phyloP scores from a whole-genome alignment of 805 yeast genomes.

The Candida sithepensis region DNA sequence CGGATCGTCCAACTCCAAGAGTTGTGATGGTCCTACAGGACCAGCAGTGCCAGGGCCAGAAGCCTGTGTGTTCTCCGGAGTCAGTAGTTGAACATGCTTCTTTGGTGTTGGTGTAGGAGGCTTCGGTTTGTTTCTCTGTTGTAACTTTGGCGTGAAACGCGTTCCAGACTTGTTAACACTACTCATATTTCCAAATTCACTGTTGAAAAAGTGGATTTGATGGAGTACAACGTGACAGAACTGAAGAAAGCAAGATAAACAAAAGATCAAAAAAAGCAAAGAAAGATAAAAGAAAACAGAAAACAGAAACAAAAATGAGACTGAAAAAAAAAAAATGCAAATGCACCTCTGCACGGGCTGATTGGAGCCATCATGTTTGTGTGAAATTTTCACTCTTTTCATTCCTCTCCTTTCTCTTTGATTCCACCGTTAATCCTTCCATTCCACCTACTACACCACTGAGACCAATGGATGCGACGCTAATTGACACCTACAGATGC shows the following conservation, averaged over 20 bases:
- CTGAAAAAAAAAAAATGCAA: too few relatives aligned
- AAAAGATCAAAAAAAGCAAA: background rate
- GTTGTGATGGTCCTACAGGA: background rate
- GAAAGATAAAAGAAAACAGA: background rate
- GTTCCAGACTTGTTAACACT: conserved; percentile 48
- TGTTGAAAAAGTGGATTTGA: background rate
- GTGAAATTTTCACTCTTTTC: too few relatives aligned
- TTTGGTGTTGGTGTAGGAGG: background rate
- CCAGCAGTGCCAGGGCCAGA: too few relatives aligned
- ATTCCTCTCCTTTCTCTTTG: too few relatives aligned
- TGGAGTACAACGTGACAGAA: background rate
- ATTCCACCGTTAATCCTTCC: too few relatives aligned
- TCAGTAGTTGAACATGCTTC: background rate
- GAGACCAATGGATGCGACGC: conserved; percentile 11
- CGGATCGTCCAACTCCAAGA: too few relatives aligned
- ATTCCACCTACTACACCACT: background rate
- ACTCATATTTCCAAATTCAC: conserved; percentile 22
- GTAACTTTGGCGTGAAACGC: conserved; percentile 61
- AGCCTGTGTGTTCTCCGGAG: background rate
- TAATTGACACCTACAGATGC: conserved; percentile 22
- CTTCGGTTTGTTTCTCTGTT: conserved; percentile 23
- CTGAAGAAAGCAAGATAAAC: too few relatives aligned
- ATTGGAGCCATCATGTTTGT: too few relatives aligned
- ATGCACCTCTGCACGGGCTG: too few relatives aligned
- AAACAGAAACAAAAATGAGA: too few relatives aligned